Evolutionary conservation across 1,139 yeast genomes (phyloP).

Genomic region (Geotrichum cucujoidarum): DNA sequence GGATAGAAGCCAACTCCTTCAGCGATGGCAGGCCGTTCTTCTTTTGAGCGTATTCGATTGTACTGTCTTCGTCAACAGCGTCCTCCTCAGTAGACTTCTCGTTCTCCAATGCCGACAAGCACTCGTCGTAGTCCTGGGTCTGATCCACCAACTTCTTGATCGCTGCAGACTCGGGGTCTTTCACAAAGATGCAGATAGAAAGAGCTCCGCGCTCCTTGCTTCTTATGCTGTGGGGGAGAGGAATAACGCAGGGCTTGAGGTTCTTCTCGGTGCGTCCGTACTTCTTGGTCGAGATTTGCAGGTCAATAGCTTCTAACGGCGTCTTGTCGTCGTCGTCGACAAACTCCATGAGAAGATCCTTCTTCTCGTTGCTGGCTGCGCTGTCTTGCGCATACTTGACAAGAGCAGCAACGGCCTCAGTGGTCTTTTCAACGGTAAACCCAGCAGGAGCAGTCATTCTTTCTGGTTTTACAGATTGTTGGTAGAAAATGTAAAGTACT

Average conservation of each 20-base stretch:
- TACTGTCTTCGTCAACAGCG: constrained; percentile 9
- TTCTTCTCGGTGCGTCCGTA: constrained; percentile 57
- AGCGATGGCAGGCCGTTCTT: constrained; percentile 13
- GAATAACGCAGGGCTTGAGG: constrained; percentile 67
- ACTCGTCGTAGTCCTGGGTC: constrained; percentile 38
- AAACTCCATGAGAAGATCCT: constrained; percentile 51
- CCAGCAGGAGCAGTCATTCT: constrained; percentile 12
- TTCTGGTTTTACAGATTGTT: neutral
- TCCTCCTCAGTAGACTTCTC: constrained; percentile 35
- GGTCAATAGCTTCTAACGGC: constrained; percentile 39
- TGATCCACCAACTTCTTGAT: constrained; percentile 13
- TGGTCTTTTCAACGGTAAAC: constrained; percentile 24
- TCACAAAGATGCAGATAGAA: constrained; percentile 63
- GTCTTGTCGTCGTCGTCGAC: constrained; percentile 36
- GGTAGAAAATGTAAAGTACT: neutral
- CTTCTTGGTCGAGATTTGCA: constrained; percentile 62
- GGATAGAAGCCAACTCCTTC: constrained; percentile 17
- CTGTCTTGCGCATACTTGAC: constrained; percentile 30
- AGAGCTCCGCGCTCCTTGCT: constrained; percentile 26
- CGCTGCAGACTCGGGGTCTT: constrained; percentile 48
- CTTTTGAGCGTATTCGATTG: constrained; percentile 9
- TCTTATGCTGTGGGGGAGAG: constrained; percentile 48
- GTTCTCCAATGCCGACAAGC: constrained; percentile 55
- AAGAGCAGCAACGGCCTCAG: constrained; percentile 37
- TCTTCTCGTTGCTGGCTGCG: constrained; percentile 24